Percentiles rank a stretch among this genome's conserved stretches.
These are phyloP conservation scores for Lasiosphaeris hirsuta DNA, from an alignment of 495 filamentous ascomycete species.

Conservation along the genomic window DNA sequence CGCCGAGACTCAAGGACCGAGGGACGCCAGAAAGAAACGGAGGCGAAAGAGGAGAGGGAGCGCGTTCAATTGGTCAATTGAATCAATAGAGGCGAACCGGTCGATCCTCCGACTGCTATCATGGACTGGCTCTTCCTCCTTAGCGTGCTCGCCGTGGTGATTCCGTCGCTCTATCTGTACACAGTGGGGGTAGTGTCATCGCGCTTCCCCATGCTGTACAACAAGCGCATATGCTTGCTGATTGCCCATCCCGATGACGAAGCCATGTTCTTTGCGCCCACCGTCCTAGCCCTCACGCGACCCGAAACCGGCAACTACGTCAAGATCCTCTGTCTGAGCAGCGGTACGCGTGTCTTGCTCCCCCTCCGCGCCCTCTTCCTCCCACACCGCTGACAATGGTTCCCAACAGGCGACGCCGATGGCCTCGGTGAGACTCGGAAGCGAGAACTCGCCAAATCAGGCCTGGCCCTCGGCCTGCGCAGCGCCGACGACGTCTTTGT, in stretches of 20 bases:
- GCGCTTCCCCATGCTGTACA: conserved; percentile 65
- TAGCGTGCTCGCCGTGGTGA: conserved; percentile 49
- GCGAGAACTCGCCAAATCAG: conserved; percentile 77
- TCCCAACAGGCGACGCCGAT: conserved; percentile 67
- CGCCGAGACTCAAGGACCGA: no score
- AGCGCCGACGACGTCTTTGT: conserved; percentile 72
- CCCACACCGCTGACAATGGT: not conserved
- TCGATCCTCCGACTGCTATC: not conserved
- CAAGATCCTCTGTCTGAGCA: conserved; percentile 89
- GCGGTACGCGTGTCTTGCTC: conserved; percentile 48
- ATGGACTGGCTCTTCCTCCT: conserved; percentile 31
- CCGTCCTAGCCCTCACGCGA: conserved; percentile 73
- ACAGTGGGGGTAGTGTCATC: conserved; percentile 50
- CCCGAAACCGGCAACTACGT: conserved; percentile 77
- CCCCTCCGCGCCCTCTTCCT: not conserved
- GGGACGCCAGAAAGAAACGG: no score
- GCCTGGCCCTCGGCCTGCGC: conserved; percentile 68
- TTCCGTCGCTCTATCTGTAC: conserved; percentile 63
- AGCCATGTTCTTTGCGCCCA: conserved; percentile 98
- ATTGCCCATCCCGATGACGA: conserved; percentile 98
- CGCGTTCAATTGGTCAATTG: no score
- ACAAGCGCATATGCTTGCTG: conserved; percentile 81
- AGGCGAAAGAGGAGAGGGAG: no score
- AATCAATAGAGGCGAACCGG: not conserved
- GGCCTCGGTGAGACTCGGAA: conserved; percentile 79